Conservation (phyloP, 768 basidiomycete genomes). For the Auricularia sp. region DNA sequence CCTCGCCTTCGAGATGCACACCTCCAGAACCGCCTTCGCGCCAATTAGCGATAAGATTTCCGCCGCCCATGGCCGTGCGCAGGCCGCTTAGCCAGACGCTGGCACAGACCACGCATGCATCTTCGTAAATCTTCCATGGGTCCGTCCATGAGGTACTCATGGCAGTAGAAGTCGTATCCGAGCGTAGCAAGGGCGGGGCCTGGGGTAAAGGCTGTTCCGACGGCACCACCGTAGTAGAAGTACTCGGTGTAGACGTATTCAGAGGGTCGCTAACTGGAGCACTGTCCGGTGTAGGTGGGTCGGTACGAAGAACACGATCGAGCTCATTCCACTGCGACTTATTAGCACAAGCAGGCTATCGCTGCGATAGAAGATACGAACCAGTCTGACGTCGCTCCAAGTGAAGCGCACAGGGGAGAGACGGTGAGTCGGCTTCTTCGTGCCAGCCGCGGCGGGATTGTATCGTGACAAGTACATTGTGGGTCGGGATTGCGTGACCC, state of each 20-base stretch:
- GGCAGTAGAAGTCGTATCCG: neutral
- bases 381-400: slow-evolving; percentile 75
- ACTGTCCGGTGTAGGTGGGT: slow-evolving; percentile 1
- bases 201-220: slow-evolving; percentile 22
- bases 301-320: slow-evolving; percentile 44
- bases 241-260: slow-evolving; percentile 3
- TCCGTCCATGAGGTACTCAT: slow-evolving; percentile 46
- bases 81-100: slow-evolving; percentile 73
- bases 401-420: slow-evolving; percentile 61
- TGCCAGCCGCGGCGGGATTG: slow-evolving; percentile 22
- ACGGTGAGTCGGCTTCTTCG: slow-evolving; percentile 33
- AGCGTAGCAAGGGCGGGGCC: neutral
- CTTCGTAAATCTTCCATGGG: slow-evolving; percentile 75
- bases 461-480: slow-evolving; percentile 50
- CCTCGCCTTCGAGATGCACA: slow-evolving; percentile 50
- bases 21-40: slow-evolving; percentile 38
- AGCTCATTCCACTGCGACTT: slow-evolving; percentile 61
- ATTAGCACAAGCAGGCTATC: neutral
- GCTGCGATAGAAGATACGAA: slow-evolving; percentile 21
- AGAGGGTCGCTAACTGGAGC: slow-evolving; percentile 16
- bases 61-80: slow-evolving; percentile 23
- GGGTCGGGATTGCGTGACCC: slow-evolving; percentile 49
- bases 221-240: slow-evolving; percentile 4
- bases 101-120: slow-evolving; percentile 72
- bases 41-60: slow-evolving; percentile 1